Evolutionary conservation across 345 rosid genomes (phyloP), one percentile per base, ranked within the genome.

Genomic region (Linum trigynum): DNA sequence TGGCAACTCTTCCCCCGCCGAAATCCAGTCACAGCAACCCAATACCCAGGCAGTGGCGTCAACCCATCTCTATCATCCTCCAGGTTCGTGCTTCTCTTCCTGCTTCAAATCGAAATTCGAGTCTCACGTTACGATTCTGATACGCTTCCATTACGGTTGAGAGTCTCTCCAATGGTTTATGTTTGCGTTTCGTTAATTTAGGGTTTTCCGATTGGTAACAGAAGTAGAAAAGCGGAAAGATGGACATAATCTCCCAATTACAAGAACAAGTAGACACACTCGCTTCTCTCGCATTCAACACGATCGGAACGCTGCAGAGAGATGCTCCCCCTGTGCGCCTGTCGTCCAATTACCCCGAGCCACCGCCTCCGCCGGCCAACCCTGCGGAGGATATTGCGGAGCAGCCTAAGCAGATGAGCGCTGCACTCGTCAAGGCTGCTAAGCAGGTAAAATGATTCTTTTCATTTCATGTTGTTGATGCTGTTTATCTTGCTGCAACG

Each of bases 181-280:
- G 14, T 12, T 48, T 48, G 9, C 53, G 14, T 48, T 48, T 48
- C 53, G 14, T 48, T 48, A 48, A 48, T 4, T 15, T 48, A 48
- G 53, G 53, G 53, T 48, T 48, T 23, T 48, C 53, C 9, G 14
- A 48, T 48, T 48, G 11, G 53, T 48, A 2, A 15, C 14, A 9
- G 61, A 10, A 57, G 7, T 10, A 12, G 3, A 1, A 17, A 37
- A 17, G 38, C n/a, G 45, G 39, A 9, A 59, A 76, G 75, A 90
- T 94, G 97, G 97, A 88, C 71, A 82, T 90, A 73, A 94, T 94
- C 5, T 88, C 96, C 38, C 99, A 94, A 76, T 80, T 94, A 66
- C 97, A 94, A 76, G 99, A 94, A 63, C 97, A 90, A 78, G 89
- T 88, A 53, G 85, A 90, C 64, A 57, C 80, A 9, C 76, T 94